Base-by-base conservation (phyloP, 2,329 filamentous ascomycete genomes). In the Phyllosticta citribraziliensis region DNA sequence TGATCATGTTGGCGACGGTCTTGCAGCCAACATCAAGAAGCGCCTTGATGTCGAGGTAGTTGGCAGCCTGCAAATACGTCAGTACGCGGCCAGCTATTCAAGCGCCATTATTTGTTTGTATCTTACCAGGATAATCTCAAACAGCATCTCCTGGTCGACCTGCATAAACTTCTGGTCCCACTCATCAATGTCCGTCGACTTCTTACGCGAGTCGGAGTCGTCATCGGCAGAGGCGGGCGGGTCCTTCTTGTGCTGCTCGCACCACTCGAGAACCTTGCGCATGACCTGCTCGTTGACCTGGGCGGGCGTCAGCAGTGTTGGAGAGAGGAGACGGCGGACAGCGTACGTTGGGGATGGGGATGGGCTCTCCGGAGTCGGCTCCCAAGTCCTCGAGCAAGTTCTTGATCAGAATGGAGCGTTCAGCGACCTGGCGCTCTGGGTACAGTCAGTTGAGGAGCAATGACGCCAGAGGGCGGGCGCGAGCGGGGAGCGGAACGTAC, bases 91-190 rank as follows among this genome's bases (percentile, higher is more conserved):
- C 51, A n/a, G 6, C 22, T 6, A 47, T 6, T 5, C 40, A 52
- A 17, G 40, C 52, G 22, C 5, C 4, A 25, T n/a, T 20, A 9
- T 50, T 40, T 20, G 57, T 35, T 40, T 20, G 57, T 35, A 30
- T 67, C 87, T 63, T 83, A 94, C 91, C 25, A 99, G 83, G 68
- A 99, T 99, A 72, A 99, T 97, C 80, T 99, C 94, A 68, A 99
- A 99, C 1, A 99, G 84, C 94, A 99, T 97, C 78, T 99, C 94
- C 73, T 99, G 94, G 74, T 99, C 94, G 19, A 99, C 94, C 78
- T 97, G 93, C 94, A 99, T 97, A 77, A 97, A 99, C 79, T 99
- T 99, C 77, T 97, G 93, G 70, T 99, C 94, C 94, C 94, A 99
- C 78, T 99, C 94, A 63, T 97, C 94, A 67, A 99, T 99, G 70